Evolutionary conservation across 1,139 yeast genomes (phyloP), one percentile per base, ranked within the genome.

Genomic region (Kurtzmaniella quercitrusa): DNA sequence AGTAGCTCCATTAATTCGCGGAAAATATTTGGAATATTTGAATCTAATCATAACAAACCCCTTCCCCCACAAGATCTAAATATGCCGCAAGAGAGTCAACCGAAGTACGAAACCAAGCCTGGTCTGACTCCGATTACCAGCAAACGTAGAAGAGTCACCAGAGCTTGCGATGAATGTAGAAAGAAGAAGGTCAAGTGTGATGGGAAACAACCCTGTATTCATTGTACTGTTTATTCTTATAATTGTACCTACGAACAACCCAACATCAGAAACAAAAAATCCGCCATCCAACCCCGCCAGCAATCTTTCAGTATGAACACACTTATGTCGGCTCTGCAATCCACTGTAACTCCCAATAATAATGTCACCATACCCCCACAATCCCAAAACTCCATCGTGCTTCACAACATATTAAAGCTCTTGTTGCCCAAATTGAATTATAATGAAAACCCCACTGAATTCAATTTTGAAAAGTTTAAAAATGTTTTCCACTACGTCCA

Each of bases 141-240:
- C 14, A 89, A 88, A 61, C 73, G 96, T 43, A 76, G 90, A 55
- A 67, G 95, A 44, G 95, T 88, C 25, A 79, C 93, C 1, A 68
- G 93, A 43, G 96, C 96, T 2, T 89, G 96, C 61, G 93, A 85
- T 55, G 81, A 81, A 47, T 89, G 94, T 62, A 66, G 84, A 55
- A 74, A 79, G 60, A 83, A 86, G 60, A 89, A 89, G 62, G 91
- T 88, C 54, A 85, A 85, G 57, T 89, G 96, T 63, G 94, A 88
- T 51, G 96, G 96, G 14, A 80, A 81, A 57, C 82, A 82, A 54
- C 95, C 95, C 1, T 89, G 96, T 63, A 82, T 84, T 41, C 94
- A 86, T 59, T 88, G 96, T 59, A 86, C 96, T 0, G 96, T 89
- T 1, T 90, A 89, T 62, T 82, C 89, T 9, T 87, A 85, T 61